Conservation (phyloP, 2,329 filamentous ascomycete species). For the Fusarium sp. region DNA sequence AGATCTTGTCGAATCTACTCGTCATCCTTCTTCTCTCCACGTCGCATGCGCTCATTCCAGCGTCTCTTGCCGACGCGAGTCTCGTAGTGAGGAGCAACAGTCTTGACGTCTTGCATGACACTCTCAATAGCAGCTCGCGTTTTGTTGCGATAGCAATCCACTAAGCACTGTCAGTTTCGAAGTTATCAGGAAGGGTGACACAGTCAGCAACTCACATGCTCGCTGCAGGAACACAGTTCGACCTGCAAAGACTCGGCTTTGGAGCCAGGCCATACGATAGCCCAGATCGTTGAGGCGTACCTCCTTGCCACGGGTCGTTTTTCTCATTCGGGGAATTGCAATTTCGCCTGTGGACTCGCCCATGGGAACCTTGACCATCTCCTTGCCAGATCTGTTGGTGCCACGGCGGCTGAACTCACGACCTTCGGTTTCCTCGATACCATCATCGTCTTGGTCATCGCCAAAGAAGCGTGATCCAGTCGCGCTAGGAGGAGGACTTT, state of each 20-base stretch:
- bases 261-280: conserved; percentile 96
- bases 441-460: conserved; percentile 70
- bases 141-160: conserved; percentile 95
- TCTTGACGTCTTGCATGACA: conserved; percentile 78
- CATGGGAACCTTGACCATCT: conserved; percentile 71
- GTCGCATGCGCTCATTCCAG: conserved; percentile 70
- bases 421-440: conserved; percentile 63
- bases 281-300: conserved; percentile 92
- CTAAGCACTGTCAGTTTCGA: conserved; percentile 56
- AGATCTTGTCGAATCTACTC: conserved; percentile 33
- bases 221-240: conserved; percentile 89
- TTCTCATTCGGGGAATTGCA: conserved; percentile 78
- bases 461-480: conserved; percentile 80
- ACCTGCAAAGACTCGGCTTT: conserved; percentile 90
- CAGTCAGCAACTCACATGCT: conserved; percentile 74
- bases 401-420: conserved; percentile 54
- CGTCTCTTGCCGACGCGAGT: conserved; percentile 85
- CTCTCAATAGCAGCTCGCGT: conserved; percentile 84
- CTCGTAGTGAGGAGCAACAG: conserved; percentile 86
- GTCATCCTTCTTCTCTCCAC: conserved; percentile 48
- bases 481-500: conserved; percentile 80
- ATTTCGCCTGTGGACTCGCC: conserved; percentile 78
- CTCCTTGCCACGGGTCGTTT: conserved; percentile 78
- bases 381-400: conserved; percentile 47
- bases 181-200: background rate